Conservation (phyloP, 495 filamentous ascomycete species). For the Penicillium bovifimosum region DNA sequence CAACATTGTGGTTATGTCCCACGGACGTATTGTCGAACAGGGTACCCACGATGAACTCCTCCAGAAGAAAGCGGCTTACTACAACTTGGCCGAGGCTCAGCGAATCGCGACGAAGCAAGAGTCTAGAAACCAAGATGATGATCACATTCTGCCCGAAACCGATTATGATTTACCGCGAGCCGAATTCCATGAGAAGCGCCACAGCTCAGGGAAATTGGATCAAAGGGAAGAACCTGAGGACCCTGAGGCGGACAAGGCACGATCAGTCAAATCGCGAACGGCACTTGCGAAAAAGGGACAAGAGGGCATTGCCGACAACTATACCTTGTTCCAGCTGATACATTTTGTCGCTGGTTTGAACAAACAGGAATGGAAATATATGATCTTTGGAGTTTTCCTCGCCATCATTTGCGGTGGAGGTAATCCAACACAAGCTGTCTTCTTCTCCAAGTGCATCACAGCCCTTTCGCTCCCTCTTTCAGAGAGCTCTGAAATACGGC, state of each 20-base stretch:
- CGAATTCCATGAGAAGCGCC: too few relatives aligned
- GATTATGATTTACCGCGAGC: too few relatives aligned
- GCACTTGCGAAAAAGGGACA: too few relatives aligned
- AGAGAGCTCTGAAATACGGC: constrained; percentile 48
- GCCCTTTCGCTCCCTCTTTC: constrained; percentile 50
- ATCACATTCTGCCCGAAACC: constrained; percentile 60
- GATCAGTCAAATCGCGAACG: too few relatives aligned
- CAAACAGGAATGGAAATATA: constrained; percentile 60
- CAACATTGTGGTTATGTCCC: constrained; percentile 55
- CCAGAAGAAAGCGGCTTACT: constrained; percentile 31
- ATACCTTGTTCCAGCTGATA: constrained; percentile 86
- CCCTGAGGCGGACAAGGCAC: too few relatives aligned
- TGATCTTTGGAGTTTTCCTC: constrained; percentile 72
- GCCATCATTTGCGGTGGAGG: constrained; percentile 76
- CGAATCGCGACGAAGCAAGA: too few relatives aligned
- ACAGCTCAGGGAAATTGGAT: too few relatives aligned
- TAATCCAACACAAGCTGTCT: constrained; percentile 81
- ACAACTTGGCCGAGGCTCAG: constrained; percentile 74
- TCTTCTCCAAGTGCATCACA: constrained; percentile 83
- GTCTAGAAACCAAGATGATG: constrained; percentile 61
- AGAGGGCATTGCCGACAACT: too few relatives aligned
- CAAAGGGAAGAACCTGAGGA: too few relatives aligned
- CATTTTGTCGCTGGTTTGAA: constrained; percentile 84
- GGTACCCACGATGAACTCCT: constrained; percentile 39
- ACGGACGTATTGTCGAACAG: constrained; percentile 48